Percentiles rank a stretch among this genome's conserved stretches.
These are phyloP conservation scores for Novymonas esmeraldas DNA, from an alignment of 208 protist genomes.

Conservation along the genomic window DNA sequence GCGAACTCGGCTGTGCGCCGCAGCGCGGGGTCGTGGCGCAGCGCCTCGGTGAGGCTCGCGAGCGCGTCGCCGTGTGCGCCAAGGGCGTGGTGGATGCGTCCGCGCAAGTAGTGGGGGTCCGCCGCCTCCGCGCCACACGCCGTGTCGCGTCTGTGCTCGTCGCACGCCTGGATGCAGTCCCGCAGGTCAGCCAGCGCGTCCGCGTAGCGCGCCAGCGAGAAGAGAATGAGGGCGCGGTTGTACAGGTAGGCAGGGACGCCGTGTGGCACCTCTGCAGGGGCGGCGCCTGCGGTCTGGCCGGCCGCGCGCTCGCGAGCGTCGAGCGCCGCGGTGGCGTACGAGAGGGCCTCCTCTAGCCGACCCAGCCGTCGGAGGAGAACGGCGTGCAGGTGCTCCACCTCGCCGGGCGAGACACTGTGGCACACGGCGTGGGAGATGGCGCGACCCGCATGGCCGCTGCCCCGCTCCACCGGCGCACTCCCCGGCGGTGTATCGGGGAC, in stretches of 20 bases:
- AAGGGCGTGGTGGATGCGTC: constrained; percentile 73
- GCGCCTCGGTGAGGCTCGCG: constrained; percentile 60
- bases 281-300: not conserved
- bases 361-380: constrained; percentile 30
- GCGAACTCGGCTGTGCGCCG: constrained; percentile 36
- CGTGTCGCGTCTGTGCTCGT: not conserved
- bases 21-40: constrained; percentile 44
- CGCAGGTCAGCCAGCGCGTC: constrained; percentile 50
- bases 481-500: not conserved
- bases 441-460: not conserved
- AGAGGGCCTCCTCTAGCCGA: constrained; percentile 21
- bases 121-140: constrained; percentile 8
- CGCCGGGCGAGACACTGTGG: constrained; percentile 2
- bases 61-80: constrained; percentile 50
- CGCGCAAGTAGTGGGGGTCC: constrained; percentile 82
- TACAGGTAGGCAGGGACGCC: constrained; percentile 50
- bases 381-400: constrained; percentile 22
- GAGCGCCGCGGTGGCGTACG: constrained; percentile 24
- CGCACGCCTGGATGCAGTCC: constrained; percentile 38
- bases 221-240: constrained; percentile 51
- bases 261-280: constrained; percentile 7
- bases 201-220: constrained; percentile 36
- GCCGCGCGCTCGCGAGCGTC: not conserved
- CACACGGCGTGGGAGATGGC: not conserved
- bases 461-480: not conserved